Base-by-base conservation (phyloP, 2,329 filamentous ascomycete species). In the Verticillium nubilum region DNA sequence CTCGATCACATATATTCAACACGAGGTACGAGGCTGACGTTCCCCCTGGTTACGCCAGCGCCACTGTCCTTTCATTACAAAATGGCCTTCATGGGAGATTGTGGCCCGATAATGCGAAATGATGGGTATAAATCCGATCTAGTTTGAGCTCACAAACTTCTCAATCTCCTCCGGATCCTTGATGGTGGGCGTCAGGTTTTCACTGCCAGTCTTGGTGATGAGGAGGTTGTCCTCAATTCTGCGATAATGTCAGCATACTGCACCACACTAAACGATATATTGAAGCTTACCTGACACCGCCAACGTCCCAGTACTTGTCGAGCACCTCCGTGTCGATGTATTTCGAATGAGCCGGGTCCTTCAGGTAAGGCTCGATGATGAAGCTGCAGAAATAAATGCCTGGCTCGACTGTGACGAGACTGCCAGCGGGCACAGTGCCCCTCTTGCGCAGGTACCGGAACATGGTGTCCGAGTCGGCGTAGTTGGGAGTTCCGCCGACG, bases 361-460 rank as follows among this genome's bases (percentile, higher is more conserved):
- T 80, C 13, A 96, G 78, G 70, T 89, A 95, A 0, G 92, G 90
- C 52, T 88, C 84, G 62, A 97, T 90, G 64, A 96, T 96, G 70
- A 93, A 97, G 23, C 86, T 84, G 74, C 91, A 96, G 73, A 97
- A 97, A 76, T 97, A 97, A 63, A 94, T 87, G 54, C 95, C 95
- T 13, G 95, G 95, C 78, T 99, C 95, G 42, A 98, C 94, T 0
- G 95, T 99, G 58, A 99, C 87, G 26, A 99, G 91, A 56, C 88
- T 88, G 7, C 62, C 89, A 0, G 86, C 88, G 0, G 92, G 91
- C 54, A 97, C 73, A 25, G 76, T 81, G 13, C 90, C 88, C 58
- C 95, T 80, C 42, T 96, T 87, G 52, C 95, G 82, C 61, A 99
- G 78, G 70, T 97, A 98, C 58, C 86, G 83, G 76, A 97, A 98